These are phyloP conservation scores for Starmerella asiatica DNA, from an alignment of 805 yeast species.

Conservation along the genomic window DNA sequence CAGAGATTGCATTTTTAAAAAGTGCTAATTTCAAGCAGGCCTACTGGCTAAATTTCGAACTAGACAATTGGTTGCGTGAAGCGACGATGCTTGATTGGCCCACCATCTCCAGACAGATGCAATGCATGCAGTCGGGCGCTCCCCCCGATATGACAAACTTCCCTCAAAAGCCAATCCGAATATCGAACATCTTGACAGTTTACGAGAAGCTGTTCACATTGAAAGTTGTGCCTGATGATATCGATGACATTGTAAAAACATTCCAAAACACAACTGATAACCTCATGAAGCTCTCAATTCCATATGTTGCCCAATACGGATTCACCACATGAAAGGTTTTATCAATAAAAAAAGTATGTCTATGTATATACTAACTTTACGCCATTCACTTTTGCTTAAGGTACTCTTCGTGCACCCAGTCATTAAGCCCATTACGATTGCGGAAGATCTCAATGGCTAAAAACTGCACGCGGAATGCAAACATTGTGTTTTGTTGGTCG, in stretches of 20 bases:
- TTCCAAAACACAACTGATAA: constrained; percentile 5
- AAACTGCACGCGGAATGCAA: constrained; percentile 85
- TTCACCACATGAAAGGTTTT: constrained; percentile 2
- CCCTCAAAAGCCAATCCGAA: background rate
- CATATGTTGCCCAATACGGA: constrained; percentile 4
- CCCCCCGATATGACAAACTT: background rate
- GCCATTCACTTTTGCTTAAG: background rate
- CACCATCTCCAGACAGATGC: constrained; percentile 5
- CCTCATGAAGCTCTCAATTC: background rate
- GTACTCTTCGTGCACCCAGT: constrained; percentile 46
- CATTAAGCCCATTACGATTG: constrained; percentile 79
- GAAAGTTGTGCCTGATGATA: constrained; percentile 12
- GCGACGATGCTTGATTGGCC: constrained; percentile 13
- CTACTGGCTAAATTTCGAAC: background rate
- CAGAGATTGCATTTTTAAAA: background rate
- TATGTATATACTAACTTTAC: background rate
- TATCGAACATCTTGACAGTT: background rate
- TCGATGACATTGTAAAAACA: constrained; percentile 7
- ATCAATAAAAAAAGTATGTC: background rate
- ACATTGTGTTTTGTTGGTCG: constrained; percentile 68
- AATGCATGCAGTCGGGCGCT: background rate
- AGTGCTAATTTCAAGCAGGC: background rate
- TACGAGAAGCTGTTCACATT: constrained; percentile 7
- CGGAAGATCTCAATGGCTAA: constrained; percentile 90
- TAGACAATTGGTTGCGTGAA: constrained; percentile 8